Conservation (phyloP, 257 asterid genomes). For the Solanum arcanum region DNA sequence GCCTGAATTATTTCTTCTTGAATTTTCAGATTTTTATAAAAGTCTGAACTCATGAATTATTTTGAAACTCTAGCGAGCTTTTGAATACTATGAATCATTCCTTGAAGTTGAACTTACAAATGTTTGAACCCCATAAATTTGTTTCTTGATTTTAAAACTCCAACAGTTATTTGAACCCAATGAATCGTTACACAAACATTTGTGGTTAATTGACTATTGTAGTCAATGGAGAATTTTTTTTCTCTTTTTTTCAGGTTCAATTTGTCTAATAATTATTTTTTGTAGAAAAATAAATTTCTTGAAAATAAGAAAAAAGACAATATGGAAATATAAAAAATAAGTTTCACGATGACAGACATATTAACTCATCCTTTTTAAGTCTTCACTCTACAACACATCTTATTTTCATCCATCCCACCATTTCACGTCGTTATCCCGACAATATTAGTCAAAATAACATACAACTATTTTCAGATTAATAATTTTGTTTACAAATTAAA, state of each 20-base stretch:
- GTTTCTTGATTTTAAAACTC: background rate
- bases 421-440: accelerated
- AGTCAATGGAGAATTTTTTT: too few relatives aligned
- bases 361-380: background rate
- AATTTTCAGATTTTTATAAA: too few relatives aligned
- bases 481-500: too few relatives aligned
- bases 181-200: background rate
- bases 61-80: background rate
- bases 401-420: background rate
- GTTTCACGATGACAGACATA: too few relatives aligned
- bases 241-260: too few relatives aligned
- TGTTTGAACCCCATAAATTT: background rate
- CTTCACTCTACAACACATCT: background rate
- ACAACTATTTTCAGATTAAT: background rate
- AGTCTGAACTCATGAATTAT: background rate
- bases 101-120: background rate
- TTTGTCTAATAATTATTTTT: too few relatives aligned
- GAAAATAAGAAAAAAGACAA: too few relatives aligned
- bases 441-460: background rate
- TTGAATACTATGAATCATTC: background rate
- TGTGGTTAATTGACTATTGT: background rate
- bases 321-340: too few relatives aligned
- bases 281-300: too few relatives aligned
- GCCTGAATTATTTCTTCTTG: background rate
- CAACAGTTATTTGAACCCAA: background rate